Evolutionary conservation across 345 rosid species (phyloP).

Genomic region (Lepidium sativum): DNA sequence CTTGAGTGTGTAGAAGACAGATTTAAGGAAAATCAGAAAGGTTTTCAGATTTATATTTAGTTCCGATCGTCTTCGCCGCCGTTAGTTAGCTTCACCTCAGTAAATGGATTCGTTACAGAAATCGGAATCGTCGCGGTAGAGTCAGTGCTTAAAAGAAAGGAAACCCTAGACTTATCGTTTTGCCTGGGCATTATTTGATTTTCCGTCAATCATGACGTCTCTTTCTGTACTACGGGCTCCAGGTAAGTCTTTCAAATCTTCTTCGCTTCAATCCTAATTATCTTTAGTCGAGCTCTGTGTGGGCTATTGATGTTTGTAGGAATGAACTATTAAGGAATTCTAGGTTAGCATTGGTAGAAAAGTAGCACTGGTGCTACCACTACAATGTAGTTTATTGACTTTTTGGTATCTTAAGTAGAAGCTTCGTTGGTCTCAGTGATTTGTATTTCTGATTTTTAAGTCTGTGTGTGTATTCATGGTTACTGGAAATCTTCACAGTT

Average conservation of each 20-base stretch:
- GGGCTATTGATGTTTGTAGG: neutral
- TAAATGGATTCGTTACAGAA: neutral
- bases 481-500: too few species aligned
- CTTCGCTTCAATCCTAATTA: neutral
- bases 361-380: neutral
- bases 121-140: neutral
- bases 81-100: neutral
- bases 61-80: neutral
- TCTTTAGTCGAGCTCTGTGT: neutral
- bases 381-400: neutral
- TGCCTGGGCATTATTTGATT: neutral
- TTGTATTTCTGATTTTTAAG: too few species aligned
- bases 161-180: slow-evolving; percentile 10
- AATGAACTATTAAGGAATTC: neutral
- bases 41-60: neutral
- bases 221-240: slow-evolving; percentile 8
- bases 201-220: slow-evolving; percentile 14
- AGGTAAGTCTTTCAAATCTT: neutral
- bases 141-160: neutral
- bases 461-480: neutral
- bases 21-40: neutral
- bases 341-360: neutral
- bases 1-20: slow-evolving; percentile 1
- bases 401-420: neutral
- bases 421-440: too few species aligned